phyloP scores from a whole-genome alignment of 2,329 filamentous ascomycete genomes.

The Endoconidiophora laricicola region DNA sequence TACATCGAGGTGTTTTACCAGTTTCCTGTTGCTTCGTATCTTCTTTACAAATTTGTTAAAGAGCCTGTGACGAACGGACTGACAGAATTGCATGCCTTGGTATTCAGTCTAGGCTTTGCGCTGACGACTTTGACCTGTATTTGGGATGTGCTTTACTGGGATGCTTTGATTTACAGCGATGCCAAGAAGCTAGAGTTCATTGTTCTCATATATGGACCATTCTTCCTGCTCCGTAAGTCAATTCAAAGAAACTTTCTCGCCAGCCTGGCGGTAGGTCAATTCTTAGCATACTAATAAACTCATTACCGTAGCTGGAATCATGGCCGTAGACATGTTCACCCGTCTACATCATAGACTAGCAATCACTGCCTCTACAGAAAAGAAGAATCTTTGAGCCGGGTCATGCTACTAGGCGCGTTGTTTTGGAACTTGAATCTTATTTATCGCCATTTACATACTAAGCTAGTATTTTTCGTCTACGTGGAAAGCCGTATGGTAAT shows the following conservation, averaged over 20 bases:
- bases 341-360: slow-evolving; percentile 31
- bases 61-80: slow-evolving; percentile 16
- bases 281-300: background rate
- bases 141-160: slow-evolving; percentile 33
- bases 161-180: slow-evolving; percentile 26
- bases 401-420: no score
- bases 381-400: slow-evolving; percentile 7
- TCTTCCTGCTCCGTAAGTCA: slow-evolving; percentile 34
- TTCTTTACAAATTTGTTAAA: slow-evolving; percentile 25
- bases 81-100: slow-evolving; percentile 33
- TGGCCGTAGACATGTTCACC: slow-evolving; percentile 38
- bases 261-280: slow-evolving; percentile 3
- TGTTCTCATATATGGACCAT: slow-evolving; percentile 34
- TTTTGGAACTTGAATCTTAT: no score
- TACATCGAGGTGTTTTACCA: slow-evolving; percentile 33
- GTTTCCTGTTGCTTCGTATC: slow-evolving; percentile 33
- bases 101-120: slow-evolving; percentile 34
- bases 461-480: no score
- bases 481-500: no score
- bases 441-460: no score
- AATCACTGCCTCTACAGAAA: slow-evolving; percentile 13
- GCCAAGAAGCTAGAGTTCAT: slow-evolving; percentile 30
- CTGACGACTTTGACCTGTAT: slow-evolving; percentile 36
- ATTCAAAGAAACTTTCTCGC: background rate
- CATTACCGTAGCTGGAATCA: slow-evolving; percentile 25